Evolutionary conservation across 495 filamentous ascomycete species (phyloP).

Genomic region (Podospora fimiseda): DNA sequence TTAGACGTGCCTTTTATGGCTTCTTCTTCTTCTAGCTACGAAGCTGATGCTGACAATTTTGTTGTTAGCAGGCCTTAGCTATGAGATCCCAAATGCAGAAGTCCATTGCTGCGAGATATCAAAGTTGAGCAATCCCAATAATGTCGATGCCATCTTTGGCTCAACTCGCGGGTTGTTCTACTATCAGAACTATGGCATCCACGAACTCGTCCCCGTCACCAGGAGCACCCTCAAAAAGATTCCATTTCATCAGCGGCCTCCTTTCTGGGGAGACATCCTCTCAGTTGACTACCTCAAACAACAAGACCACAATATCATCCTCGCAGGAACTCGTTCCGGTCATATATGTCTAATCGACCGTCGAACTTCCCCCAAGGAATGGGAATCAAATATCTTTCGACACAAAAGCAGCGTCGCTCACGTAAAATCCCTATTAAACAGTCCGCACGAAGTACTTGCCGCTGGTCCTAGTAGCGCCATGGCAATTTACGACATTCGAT

Average conservation of each 20-base stretch:
- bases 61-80: no score
- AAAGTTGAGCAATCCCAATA: no score
- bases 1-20: no score
- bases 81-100: no score
- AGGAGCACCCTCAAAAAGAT: neutral
- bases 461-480: slow-evolving; percentile 31
- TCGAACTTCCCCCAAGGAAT: slow-evolving; percentile 16
- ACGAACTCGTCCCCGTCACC: neutral
- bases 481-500: slow-evolving; percentile 37
- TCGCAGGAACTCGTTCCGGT: slow-evolving; percentile 34
- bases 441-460: slow-evolving; percentile 30
- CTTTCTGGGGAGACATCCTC: slow-evolving; percentile 18
- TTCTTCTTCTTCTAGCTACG: no score
- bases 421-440: slow-evolving; percentile 18
- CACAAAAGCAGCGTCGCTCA: slow-evolving; percentile 29
- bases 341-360: slow-evolving; percentile 28
- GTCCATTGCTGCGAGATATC: no score
- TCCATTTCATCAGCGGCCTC: no score
- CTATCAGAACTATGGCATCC: no score
- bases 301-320: slow-evolving; percentile 22
- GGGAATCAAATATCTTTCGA: slow-evolving; percentile 15
- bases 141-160: no score
- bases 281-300: slow-evolving; percentile 24
- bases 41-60: no score
- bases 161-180: no score